Conservation (phyloP, 768 basidiomycete genomes). For the Gloeostereum incarnatum region DNA sequence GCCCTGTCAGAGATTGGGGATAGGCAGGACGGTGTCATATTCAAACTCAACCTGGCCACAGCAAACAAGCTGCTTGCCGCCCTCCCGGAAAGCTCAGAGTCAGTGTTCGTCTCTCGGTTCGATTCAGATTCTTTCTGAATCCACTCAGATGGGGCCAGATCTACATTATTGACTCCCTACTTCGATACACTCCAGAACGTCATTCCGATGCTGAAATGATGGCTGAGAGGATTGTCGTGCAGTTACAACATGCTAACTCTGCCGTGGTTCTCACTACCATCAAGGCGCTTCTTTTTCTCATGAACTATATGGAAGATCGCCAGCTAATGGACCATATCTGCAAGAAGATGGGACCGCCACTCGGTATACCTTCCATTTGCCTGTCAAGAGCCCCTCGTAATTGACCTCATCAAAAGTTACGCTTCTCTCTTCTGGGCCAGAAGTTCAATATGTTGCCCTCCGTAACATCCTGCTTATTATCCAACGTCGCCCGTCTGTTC, state of each 20-base stretch:
- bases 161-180: constrained; percentile 89
- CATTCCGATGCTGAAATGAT: constrained; percentile 86
- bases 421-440: constrained; percentile 90
- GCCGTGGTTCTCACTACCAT: constrained; percentile 99
- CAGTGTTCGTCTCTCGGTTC: constrained; percentile 22
- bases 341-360: constrained; percentile 95
- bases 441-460: constrained; percentile 96
- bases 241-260: constrained; percentile 96
- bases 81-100: constrained; percentile 96
- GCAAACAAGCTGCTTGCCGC: constrained; percentile 89
- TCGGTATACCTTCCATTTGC: constrained; percentile 46
- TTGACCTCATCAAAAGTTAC: constrained; percentile 50
- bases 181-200: constrained; percentile 89
- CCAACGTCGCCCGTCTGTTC: constrained; percentile 83
- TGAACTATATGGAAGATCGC: constrained; percentile 98
- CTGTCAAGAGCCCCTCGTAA: constrained; percentile 3
- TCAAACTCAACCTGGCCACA: constrained; percentile 79
- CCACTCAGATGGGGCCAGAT: constrained; percentile 90
- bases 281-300: constrained; percentile 90
- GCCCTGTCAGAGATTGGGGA: constrained; percentile 96
- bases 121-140: neutral
- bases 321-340: constrained; percentile 83
- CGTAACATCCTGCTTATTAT: constrained; percentile 97
- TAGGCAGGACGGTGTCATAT: constrained; percentile 87
- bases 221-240: constrained; percentile 90